Conservation (phyloP, 1,284 basidiomycete species). For the Melampsora occidentalis region DNA sequence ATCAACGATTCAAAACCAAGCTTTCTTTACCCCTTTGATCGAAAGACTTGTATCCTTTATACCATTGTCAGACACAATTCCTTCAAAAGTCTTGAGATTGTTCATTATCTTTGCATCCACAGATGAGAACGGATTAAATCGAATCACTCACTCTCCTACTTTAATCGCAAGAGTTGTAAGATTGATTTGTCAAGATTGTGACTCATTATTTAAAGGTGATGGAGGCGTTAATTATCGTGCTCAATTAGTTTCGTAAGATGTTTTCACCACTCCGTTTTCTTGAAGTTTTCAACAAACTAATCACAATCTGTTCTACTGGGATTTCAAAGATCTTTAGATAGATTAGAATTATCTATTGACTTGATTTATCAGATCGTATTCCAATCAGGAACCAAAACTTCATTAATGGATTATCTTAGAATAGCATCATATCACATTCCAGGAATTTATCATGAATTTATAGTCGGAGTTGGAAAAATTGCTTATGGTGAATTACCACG, state of each 20-base stretch:
- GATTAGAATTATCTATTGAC: constrained; percentile 15
- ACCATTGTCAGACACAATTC: not conserved
- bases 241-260: constrained; percentile 9
- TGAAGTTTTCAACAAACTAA: not conserved
- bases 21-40: not conserved
- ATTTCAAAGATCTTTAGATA: constrained; percentile 14
- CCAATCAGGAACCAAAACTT: not conserved
- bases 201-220: constrained; percentile 20
- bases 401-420: constrained; percentile 7
- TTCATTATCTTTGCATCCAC: not conserved
- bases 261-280: not conserved
- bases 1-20: too few relatives aligned
- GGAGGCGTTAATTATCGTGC: constrained; percentile 1
- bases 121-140: constrained; percentile 1
- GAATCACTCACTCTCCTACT: not conserved
- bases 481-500: not conserved
- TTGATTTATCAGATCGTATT: constrained; percentile 13
- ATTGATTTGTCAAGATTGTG: not conserved
- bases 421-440: not conserved
- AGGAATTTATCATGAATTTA: constrained; percentile 27
- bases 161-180: not conserved
- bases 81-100: not conserved
- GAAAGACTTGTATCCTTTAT: constrained; percentile 4
- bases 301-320: not conserved
- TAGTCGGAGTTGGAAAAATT: constrained; percentile 17